These are phyloP conservation scores for Hypoxylon sp. DNA, from an alignment of 2,329 filamentous ascomycete genomes.

Conservation along the genomic window DNA sequence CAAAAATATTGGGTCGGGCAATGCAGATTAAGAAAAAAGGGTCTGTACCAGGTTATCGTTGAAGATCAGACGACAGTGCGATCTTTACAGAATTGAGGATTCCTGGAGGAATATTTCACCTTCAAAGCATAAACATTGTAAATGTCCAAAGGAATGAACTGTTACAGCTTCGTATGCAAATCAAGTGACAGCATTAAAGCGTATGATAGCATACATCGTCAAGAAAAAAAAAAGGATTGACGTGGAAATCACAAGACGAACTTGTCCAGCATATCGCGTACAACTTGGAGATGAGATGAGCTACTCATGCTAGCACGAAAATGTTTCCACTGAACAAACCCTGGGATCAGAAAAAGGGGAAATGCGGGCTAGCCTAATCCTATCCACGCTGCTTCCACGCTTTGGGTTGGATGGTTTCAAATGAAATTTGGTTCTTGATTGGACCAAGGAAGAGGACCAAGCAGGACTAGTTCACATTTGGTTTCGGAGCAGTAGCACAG, in stretches of 20 bases:
- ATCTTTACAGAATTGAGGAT: constrained; percentile 30
- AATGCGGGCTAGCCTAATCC: constrained; percentile 1
- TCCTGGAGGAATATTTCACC: constrained; percentile 31
- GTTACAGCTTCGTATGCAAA: constrained; percentile 19
- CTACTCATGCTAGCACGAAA: constrained; percentile 38
- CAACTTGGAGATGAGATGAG: constrained; percentile 33
- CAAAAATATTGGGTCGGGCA: constrained; percentile 34
- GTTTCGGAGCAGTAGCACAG: constrained; percentile 38
- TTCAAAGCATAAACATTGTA: constrained; percentile 16
- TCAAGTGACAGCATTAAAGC: constrained; percentile 6
- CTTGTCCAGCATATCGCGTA: constrained; percentile 26
- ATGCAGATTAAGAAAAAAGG: constrained; percentile 41
- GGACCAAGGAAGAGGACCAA: constrained; percentile 28
- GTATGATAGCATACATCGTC: constrained; percentile 18
- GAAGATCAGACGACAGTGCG: constrained; percentile 35
- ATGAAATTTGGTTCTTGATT: constrained; percentile 39
- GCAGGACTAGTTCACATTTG: constrained; percentile 35
- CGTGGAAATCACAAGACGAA: constrained; percentile 13
- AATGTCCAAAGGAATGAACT: constrained; percentile 24
- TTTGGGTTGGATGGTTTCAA: constrained; percentile 40
- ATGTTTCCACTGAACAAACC: constrained; percentile 35
- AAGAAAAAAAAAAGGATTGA: constrained; percentile 26
- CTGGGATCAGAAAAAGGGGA: constrained; percentile 33
- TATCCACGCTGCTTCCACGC: constrained; percentile 33
- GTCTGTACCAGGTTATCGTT: constrained; percentile 25